Evolutionary conservation across 495 filamentous ascomycete genomes (phyloP).

Genomic region (Hypoxylon fuscum): DNA sequence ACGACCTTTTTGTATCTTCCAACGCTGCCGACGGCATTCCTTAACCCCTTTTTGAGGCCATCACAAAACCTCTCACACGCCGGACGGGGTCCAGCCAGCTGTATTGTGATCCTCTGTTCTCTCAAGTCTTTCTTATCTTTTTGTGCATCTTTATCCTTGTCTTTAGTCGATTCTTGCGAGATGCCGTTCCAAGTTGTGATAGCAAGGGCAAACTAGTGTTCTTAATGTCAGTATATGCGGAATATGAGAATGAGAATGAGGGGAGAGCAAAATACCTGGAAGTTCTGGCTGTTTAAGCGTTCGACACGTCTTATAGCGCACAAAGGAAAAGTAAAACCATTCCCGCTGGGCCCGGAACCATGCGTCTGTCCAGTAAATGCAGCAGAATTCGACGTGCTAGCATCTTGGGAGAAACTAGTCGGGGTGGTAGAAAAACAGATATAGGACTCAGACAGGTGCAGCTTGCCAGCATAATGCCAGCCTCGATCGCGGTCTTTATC

Average conservation of each 20-base stretch:
- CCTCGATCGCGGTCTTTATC: constrained; percentile 73
- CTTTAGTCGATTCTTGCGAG: constrained; percentile 56
- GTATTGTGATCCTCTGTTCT: constrained; percentile 86
- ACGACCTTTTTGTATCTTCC: constrained; percentile 81
- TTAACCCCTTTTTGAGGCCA: constrained; percentile 86
- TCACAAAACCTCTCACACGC: constrained; percentile 97
- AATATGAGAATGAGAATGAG: neutral
- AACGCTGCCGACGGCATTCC: constrained; percentile 85
- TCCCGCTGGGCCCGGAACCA: constrained; percentile 90
- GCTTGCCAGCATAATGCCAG: constrained; percentile 88
- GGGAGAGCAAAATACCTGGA: constrained; percentile 58
- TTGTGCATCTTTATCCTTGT: constrained; percentile 52
- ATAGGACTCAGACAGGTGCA: constrained; percentile 92
- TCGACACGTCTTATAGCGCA: constrained; percentile 92
- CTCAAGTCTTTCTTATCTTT: constrained; percentile 62
- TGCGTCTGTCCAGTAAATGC: constrained; percentile 88
- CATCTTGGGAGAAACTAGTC: constrained; percentile 82
- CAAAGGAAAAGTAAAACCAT: constrained; percentile 95
- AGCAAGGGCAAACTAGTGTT: constrained; percentile 78
- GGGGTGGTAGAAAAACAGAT: constrained; percentile 95
- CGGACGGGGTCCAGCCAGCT: constrained; percentile 86
- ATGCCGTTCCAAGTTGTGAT: constrained; percentile 97
- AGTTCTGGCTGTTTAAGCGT: constrained; percentile 86
- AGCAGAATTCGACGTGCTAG: constrained; percentile 77
- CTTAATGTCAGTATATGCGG: constrained; percentile 6